A percentile compares a stretch with the other conserved stretches of the same genome.
phyloP scores from a whole-genome alignment of 108 stramenopile species.

The Asterionellopsis glacialis region DNA sequence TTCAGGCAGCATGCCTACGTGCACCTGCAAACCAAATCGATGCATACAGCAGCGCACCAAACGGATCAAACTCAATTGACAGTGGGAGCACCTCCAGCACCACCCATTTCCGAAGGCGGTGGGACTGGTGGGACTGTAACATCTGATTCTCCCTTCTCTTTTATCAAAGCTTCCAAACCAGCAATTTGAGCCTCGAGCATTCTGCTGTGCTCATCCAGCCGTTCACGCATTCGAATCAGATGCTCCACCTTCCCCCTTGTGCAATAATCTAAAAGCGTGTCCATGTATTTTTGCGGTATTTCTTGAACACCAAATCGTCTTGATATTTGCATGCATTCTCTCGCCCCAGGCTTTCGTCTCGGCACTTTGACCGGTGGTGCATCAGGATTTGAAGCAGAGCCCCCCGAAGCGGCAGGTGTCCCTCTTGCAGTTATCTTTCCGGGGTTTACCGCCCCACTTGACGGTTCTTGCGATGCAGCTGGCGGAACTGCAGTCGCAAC shows the following conservation, averaged over 20 bases:
- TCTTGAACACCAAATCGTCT: constrained; percentile 57
- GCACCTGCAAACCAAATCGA: too few relatives aligned
- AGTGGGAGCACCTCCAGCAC: too few relatives aligned
- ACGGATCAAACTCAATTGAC: too few relatives aligned
- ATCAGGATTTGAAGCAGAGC: background rate
- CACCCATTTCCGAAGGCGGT: too few relatives aligned
- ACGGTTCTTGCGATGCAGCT: background rate
- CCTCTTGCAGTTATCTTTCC: constrained; percentile 9
- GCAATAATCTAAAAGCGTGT: constrained; percentile 77
- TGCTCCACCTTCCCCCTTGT: constrained; percentile 84
- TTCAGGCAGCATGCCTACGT: too few relatives aligned
- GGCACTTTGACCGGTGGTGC: constrained; percentile 29
- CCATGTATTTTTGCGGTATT: constrained; percentile 71
- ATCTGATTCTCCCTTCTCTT: constrained; percentile 53
- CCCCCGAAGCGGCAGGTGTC: constrained; percentile 4
- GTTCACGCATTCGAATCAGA: constrained; percentile 84
- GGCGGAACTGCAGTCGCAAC: background rate
- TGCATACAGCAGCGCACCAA: too few relatives aligned
- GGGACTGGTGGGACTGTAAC: constrained; percentile 30
- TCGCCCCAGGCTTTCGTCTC: constrained; percentile 83
- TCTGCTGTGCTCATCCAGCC: constrained; percentile 77
- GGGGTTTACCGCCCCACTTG: background rate
- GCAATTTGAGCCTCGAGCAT: constrained; percentile 78
- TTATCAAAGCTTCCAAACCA: constrained; percentile 64
- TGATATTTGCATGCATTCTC: constrained; percentile 86